Percentiles rank a stretch among this genome's conserved stretches.
Evolutionary conservation across 495 filamentous ascomycete genomes (phyloP).

Genomic region (Recurvomyces mirabilis): DNA sequence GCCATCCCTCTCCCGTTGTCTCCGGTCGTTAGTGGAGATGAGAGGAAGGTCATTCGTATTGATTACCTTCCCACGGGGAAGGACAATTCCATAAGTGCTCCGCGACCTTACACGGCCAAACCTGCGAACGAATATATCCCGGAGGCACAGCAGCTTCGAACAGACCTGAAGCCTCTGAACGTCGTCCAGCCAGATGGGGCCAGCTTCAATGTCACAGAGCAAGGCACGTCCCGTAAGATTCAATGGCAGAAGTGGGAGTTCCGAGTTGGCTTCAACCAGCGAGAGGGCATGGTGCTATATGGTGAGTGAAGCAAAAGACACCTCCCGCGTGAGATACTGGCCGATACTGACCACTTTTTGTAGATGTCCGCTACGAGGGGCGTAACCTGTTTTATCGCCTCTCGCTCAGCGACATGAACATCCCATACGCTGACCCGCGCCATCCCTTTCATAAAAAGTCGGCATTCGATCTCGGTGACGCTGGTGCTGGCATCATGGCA

Average conservation of each 20-base stretch:
- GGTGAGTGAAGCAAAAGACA: no score
- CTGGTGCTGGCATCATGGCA: slow-evolving; percentile 59
- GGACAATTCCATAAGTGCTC: slow-evolving; percentile 45
- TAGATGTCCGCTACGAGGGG: slow-evolving; percentile 60
- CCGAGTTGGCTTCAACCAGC: slow-evolving; percentile 59
- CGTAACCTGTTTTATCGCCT: slow-evolving; percentile 57
- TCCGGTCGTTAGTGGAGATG: slow-evolving; percentile 58
- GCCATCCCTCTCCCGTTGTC: slow-evolving; percentile 67
- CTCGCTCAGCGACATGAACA: slow-evolving; percentile 63
- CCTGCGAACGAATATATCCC: slow-evolving; percentile 63
- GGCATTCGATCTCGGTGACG: slow-evolving; percentile 71
- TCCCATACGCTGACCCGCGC: slow-evolving; percentile 65
- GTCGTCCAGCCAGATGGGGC: slow-evolving; percentile 68
- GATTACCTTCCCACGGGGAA: slow-evolving; percentile 50
- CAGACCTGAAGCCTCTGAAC: slow-evolving; percentile 58
- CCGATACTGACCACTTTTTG: no score
- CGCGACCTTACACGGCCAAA: slow-evolving; percentile 43
- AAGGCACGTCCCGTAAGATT: slow-evolving; percentile 37
- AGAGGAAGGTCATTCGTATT: slow-evolving; percentile 51
- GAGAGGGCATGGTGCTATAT: slow-evolving; percentile 59
- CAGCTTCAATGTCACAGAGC: slow-evolving; percentile 48
- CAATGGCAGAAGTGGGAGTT: slow-evolving; percentile 66
- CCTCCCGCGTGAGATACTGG: no score
- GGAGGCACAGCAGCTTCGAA: slow-evolving; percentile 55
- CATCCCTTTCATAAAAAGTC: slow-evolving; percentile 65